These are phyloP conservation scores for Tolypocladium endophyticum DNA, from an alignment of 2,329 filamentous ascomycete genomes.

Conservation along the genomic window DNA sequence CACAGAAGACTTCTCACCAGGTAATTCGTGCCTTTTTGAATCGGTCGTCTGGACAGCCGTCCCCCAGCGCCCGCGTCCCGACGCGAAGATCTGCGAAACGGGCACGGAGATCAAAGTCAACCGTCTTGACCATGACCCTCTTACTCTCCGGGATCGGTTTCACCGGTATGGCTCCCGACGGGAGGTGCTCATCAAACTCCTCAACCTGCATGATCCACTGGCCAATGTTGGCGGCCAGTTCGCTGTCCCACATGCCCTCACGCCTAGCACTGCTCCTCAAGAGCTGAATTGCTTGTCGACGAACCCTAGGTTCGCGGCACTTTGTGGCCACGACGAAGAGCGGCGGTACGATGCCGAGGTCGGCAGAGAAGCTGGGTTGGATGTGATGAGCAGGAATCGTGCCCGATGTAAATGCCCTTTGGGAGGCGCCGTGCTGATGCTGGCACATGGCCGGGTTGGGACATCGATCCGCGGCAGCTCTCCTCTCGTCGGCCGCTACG, in stretches of 20 bases:
- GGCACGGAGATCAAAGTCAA: conserved; percentile 45
- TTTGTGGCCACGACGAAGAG: conserved; percentile 58
- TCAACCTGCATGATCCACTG: conserved; percentile 46
- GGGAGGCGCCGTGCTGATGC: conserved; percentile 19
- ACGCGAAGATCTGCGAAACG: conserved; percentile 39
- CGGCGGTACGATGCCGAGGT: conserved; percentile 53
- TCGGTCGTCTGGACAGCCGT: conserved; percentile 35
- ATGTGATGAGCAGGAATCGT: conserved; percentile 38
- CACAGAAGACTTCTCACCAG: conserved; percentile 27
- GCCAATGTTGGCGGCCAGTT: conserved; percentile 43
- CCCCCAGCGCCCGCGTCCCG: conserved; percentile 41
- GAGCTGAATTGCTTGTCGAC: conserved; percentile 51
- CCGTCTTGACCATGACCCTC: conserved; percentile 44
- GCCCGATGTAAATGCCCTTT: conserved; percentile 28
- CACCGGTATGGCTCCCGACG: conserved; percentile 1
- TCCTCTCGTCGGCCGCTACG: conserved; percentile 45
- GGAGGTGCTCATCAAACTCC: conserved; percentile 27
- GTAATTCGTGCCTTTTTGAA: conserved; percentile 32
- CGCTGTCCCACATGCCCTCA: conserved; percentile 62
- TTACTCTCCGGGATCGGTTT: conserved; percentile 37
- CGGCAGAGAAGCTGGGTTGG: conserved; percentile 52
- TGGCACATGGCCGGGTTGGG: conserved; percentile 31
- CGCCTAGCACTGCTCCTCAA: conserved; percentile 48
- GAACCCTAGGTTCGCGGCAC: conserved; percentile 45
- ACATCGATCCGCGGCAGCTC: conserved; percentile 35